These are phyloP conservation scores for Rubia tinctorum DNA, from an alignment of 305 asterid species.

Conservation along the genomic window DNA sequence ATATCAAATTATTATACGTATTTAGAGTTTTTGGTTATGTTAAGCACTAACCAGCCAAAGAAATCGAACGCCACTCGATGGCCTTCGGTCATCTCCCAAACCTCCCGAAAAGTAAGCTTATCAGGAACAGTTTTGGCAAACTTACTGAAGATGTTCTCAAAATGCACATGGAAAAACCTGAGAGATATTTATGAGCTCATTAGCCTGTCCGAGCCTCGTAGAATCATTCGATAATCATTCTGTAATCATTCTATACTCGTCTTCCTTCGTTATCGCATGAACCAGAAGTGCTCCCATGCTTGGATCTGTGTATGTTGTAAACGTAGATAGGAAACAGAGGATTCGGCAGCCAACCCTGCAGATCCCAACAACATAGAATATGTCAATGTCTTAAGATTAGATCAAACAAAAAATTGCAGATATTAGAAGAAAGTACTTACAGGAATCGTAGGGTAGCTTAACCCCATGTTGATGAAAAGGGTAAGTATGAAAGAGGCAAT, in stretches of 20 bases:
- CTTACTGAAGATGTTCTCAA: constrained; percentile 65
- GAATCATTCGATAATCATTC: background rate
- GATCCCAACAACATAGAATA: background rate
- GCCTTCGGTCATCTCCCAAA: constrained; percentile 73
- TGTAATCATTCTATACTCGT: constrained; percentile 20
- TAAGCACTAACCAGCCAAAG: constrained; percentile 41
- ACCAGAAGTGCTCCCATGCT: constrained; percentile 74
- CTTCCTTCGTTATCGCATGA: constrained; percentile 75
- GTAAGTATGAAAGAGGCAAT: constrained; percentile 46
- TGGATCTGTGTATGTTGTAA: constrained; percentile 60
- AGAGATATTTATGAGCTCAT: background rate
- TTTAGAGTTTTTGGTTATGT: no score
- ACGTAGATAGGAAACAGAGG: constrained; percentile 68
- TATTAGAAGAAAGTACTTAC: constrained; percentile 32
- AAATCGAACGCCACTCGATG: constrained; percentile 49
- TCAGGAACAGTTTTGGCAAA: constrained; percentile 54
- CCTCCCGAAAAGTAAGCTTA: constrained; percentile 55
- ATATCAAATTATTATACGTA: no score
- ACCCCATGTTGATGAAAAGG: constrained; percentile 36
- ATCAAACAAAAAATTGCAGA: background rate
- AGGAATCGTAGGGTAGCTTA: constrained; percentile 69
- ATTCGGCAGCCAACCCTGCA: constrained; percentile 70
- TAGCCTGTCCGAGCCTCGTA: background rate
- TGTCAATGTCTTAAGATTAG: background rate
- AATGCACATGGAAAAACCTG: constrained; percentile 56